phyloP scores from a whole-genome alignment of 176 grass and related monocot genomes.

The Pontederia paniculata region DNA sequence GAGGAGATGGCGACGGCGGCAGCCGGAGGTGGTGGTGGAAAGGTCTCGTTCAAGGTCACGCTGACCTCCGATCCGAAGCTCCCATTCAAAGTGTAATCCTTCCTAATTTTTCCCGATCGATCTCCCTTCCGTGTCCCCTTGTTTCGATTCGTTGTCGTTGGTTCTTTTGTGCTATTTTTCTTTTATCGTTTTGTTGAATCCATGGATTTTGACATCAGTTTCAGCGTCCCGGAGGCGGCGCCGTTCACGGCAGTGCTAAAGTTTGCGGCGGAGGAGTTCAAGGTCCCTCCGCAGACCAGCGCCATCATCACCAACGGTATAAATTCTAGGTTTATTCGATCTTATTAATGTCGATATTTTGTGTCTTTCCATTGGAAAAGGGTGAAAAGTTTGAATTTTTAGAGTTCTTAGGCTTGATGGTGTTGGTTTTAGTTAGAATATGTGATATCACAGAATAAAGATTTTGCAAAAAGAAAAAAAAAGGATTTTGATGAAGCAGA shows the following conservation, averaged over 20 bases:
- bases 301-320: slow-evolving; percentile 94
- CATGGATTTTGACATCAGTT: slow-evolving; percentile 33
- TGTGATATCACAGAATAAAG: no score
- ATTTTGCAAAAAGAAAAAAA: no score
- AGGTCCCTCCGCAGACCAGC: slow-evolving; percentile 96
- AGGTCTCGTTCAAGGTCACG: slow-evolving; percentile 94
- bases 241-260: slow-evolving; percentile 96
- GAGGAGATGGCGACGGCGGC: slow-evolving; percentile 26
- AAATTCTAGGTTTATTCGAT: no score
- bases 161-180: background rate
- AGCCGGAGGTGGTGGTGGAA: slow-evolving; percentile 35
- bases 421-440: no score
- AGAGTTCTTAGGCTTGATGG: no score
- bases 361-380: no score
- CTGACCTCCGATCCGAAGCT: slow-evolving; percentile 98
- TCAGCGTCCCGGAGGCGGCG: slow-evolving; percentile 90
- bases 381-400: no score
- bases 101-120: background rate
- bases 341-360: no score
- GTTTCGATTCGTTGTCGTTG: background rate
- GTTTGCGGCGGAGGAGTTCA: slow-evolving; percentile 96
- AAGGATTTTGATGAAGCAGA: no score
- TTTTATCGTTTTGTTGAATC: background rate
- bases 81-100: slow-evolving; percentile 87
- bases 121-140: slow-evolving; percentile 12